Base-by-base conservation (phyloP, 345 rosid genomes). In the Sonneratia caseolaris region DNA sequence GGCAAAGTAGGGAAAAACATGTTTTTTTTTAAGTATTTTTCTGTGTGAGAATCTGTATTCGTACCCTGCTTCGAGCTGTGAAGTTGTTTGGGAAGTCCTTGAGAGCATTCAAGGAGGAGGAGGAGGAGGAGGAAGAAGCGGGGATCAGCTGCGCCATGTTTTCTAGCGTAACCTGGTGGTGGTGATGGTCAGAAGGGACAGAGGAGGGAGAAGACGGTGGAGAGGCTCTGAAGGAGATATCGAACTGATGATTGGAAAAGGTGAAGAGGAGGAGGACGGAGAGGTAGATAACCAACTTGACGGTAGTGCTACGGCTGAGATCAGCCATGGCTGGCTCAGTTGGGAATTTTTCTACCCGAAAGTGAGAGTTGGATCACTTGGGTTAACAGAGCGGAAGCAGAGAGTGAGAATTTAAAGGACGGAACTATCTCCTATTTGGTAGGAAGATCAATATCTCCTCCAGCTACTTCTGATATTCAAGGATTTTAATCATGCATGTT, bases 301-400 rank as follows among this genome's bases (percentile, higher is more conserved):
- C 48, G 12, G 9, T 2, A 51, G 15, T 42, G 70, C 3, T 37
- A 55, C 70, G 24, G 56, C 9, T n/a, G 37, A 43, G 37, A 40
- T 68, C 55, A 68, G 70, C 70, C 70, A 68, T 68, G 55, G 70
- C 32, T 62, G 32, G 22, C 59, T 53, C 59, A 53, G 22, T 53
- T 0, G 59, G 59, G 7, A 53, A 53, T 53, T 2, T 53, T 8
- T 18, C 59, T 53, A 21, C 16, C 59, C 19, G 22, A 53, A 42
- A 1, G 10, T 42, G 45, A 42, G 45, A 9, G 45, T 42, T 42
- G 10, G 10, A 42, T 27, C 32, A 27, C 32, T 27, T 27, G 32
- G 32, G 32, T 27, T 27, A 27, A 27, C 32, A 27, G 32, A 0
- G 32, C 32, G 32, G 32, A 27, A 27, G 32, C 32, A 27, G 32